Conservation (phyloP, 2,329 filamentous ascomycete genomes). For the Huntiella savannae region DNA sequence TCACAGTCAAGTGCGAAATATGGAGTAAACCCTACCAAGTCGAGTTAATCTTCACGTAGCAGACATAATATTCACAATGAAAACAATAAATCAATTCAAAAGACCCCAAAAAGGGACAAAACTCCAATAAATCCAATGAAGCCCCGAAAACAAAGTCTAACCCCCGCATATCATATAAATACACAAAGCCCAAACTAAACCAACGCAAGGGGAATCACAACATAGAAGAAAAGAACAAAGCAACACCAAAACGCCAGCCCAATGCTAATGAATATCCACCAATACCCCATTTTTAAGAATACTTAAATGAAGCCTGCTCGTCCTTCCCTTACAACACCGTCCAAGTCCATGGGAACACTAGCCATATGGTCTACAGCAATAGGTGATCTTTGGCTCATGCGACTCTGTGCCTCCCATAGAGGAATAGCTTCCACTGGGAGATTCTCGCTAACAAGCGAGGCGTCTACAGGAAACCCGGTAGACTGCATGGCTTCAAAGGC, state of each 20-base stretch:
- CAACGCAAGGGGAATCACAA: not conserved
- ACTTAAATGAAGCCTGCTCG: not conserved
- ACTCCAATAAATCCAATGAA: not conserved
- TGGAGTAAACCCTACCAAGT: not conserved
- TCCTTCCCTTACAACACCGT: not conserved
- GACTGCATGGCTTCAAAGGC: conserved; percentile 10
- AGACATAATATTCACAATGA: not conserved
- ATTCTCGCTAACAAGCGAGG: conserved; percentile 1
- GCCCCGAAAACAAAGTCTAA: not conserved
- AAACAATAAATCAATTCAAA: not conserved
- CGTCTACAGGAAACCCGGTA: not conserved
- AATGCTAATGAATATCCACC: not conserved
- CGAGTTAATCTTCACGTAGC: not conserved
- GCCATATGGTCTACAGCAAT: not conserved
- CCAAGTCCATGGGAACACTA: conserved; percentile 5
- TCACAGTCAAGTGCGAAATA: no score
- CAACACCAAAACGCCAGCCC: not conserved
- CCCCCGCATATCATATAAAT: not conserved
- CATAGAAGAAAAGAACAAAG: conserved; percentile 1
- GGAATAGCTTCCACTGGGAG: conserved; percentile 4
- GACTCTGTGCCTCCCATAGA: conserved; percentile 7
- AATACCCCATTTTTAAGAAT: not conserved
- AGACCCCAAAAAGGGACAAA: not conserved
- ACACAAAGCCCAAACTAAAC: conserved; percentile 1
- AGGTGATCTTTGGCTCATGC: not conserved